phyloP scores from a whole-genome alignment of 345 rosid species.

The Boechera retrofracta region DNA sequence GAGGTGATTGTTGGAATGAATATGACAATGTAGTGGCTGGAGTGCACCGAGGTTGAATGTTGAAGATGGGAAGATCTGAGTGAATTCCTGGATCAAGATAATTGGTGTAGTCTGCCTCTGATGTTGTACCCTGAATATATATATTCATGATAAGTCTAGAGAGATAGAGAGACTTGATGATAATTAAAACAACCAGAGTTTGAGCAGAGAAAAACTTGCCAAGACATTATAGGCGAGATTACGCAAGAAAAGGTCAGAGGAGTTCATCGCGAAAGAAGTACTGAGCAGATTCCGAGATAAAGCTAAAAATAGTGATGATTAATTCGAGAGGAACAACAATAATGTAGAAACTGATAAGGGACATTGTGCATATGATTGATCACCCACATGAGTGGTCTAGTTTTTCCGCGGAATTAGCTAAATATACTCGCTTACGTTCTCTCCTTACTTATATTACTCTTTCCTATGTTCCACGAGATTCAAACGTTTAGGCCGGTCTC shows the following conservation, averaged over 20 bases:
- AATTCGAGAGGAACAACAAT: not conserved
- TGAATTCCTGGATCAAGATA: slow-evolving; percentile 63
- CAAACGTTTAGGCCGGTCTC: too few species aligned
- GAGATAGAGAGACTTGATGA: not conserved
- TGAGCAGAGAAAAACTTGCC: slow-evolving; percentile 48
- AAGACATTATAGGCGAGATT: slow-evolving; percentile 52
- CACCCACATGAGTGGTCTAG: too few species aligned
- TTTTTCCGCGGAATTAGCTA: too few species aligned
- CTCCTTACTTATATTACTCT: too few species aligned
- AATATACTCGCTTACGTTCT: too few species aligned
- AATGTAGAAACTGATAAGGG: too few species aligned
- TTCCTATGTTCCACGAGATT: too few species aligned
- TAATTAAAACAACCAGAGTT: not conserved
- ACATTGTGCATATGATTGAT: too few species aligned
- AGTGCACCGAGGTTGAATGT: slow-evolving; percentile 56
- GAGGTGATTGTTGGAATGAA: slow-evolving; percentile 18
- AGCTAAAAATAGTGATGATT: slow-evolving; percentile 44
- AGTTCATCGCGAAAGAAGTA: slow-evolving; percentile 42
- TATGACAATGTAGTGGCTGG: slow-evolving; percentile 48
- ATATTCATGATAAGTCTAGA: slow-evolving; percentile 1
- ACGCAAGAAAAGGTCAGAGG: slow-evolving; percentile 46
- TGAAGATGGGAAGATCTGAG: slow-evolving; percentile 57
- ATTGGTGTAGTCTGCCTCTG: slow-evolving; percentile 44
- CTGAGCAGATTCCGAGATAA: slow-evolving; percentile 56
- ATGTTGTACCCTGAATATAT: slow-evolving; percentile 65